phyloP scores from a whole-genome alignment of 257 asterid genomes.

The Fraxinus anomala region DNA sequence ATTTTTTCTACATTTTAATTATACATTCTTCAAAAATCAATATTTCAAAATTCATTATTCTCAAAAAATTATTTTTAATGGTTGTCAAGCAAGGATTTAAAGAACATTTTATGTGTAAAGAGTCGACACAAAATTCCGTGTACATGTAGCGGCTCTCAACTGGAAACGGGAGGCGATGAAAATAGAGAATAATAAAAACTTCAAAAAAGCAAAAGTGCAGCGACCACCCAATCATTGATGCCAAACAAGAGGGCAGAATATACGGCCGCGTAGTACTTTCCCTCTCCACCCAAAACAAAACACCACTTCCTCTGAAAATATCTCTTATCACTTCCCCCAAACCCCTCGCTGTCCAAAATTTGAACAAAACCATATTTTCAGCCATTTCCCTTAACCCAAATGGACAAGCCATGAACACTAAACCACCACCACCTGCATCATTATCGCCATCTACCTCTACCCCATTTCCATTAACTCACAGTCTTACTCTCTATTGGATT shows the following conservation, averaged over 20 bases:
- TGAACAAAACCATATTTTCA: slow-evolving; percentile 17
- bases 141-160: too few species aligned
- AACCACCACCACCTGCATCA: slow-evolving; percentile 17
- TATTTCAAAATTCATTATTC: too few species aligned
- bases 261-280: slow-evolving; percentile 41
- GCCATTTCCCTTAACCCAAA: slow-evolving; percentile 26
- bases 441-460: slow-evolving; percentile 19
- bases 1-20: too few species aligned
- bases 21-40: too few species aligned
- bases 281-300: slow-evolving; percentile 56
- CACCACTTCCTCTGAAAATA: slow-evolving; percentile 14
- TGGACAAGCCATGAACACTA: slow-evolving; percentile 65
- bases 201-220: slow-evolving; percentile 1
- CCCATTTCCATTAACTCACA: slow-evolving; percentile 35
- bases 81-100: too few species aligned
- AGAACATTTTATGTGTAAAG: too few species aligned
- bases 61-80: too few species aligned
- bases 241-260: slow-evolving; percentile 24
- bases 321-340: slow-evolving; percentile 39
- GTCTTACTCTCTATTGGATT: slow-evolving; percentile 41
- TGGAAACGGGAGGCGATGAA: too few species aligned
- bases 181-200: too few species aligned
- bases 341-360: neutral
- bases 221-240: slow-evolving; percentile 2
- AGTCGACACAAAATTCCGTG: too few species aligned